These are phyloP conservation scores for Aspergillus sp. DNA, from an alignment of 2,329 filamentous ascomycete genomes.

Conservation along the genomic window DNA sequence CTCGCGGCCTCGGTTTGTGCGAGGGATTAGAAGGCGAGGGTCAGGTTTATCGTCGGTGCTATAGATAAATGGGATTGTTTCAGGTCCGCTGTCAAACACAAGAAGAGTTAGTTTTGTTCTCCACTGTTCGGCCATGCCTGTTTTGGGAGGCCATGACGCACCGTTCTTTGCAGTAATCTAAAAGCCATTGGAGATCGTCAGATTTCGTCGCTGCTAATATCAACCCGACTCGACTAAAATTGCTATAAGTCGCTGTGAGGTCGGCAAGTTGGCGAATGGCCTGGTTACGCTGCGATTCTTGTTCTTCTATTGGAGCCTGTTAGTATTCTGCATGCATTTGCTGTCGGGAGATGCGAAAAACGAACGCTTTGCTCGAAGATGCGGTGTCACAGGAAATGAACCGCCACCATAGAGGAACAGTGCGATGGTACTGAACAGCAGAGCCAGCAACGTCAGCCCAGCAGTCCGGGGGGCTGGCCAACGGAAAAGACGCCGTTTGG, in stretches of 20 bases:
- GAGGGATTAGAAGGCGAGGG: constrained; percentile 23
- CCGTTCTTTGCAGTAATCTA: constrained; percentile 22
- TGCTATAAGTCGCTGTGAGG: constrained; percentile 16
- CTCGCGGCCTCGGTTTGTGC: constrained; percentile 55
- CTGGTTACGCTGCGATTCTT: constrained; percentile 10
- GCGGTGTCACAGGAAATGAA: constrained; percentile 3
- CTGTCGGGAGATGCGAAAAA: background rate
- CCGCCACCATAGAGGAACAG: constrained; percentile 13
- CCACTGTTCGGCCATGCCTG: background rate
- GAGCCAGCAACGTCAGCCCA: constrained; percentile 15
- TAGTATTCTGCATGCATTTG: background rate
- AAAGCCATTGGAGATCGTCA: constrained; percentile 22
- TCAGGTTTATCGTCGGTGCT: constrained; percentile 26
- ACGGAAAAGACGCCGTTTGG: constrained; percentile 19
- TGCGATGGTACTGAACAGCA: constrained; percentile 15
- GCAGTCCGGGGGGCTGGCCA: constrained; percentile 20
- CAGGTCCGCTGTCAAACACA: constrained; percentile 3
- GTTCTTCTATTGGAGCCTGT: constrained; percentile 2
- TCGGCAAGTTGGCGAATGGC: constrained; percentile 18
- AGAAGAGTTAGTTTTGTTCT: background rate
- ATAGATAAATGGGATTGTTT: constrained; percentile 28
- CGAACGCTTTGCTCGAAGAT: constrained; percentile 9
- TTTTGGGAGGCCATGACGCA: constrained; percentile 1
- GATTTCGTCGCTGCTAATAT: constrained; percentile 19
- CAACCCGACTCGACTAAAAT: constrained; percentile 16